A percentile compares a stretch with the other conserved stretches of the same genome.
Conservation (phyloP, 345 rosid genomes). For the Salix dunnii region DNA sequence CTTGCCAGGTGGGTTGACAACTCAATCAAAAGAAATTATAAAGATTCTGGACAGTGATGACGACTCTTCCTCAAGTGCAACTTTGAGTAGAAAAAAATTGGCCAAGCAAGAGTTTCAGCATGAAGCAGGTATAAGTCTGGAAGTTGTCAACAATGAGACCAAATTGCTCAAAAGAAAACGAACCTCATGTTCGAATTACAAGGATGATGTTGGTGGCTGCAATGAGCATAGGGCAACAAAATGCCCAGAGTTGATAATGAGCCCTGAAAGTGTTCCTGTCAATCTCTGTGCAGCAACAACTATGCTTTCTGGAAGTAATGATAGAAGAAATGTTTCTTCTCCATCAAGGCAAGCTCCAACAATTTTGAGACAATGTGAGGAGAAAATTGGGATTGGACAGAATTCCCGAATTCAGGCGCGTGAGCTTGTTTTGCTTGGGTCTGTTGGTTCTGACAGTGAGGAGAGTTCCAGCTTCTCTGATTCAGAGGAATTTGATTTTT, state of each 20-base stretch:
- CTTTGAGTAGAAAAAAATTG: background rate
- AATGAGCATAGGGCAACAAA: background rate
- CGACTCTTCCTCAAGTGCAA: slow-evolving; percentile 4
- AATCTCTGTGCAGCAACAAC: background rate
- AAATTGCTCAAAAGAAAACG: slow-evolving; percentile 34
- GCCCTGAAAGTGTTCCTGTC: slow-evolving; percentile 5
- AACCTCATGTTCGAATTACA: background rate
- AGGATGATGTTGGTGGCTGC: background rate
- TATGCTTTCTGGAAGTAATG: slow-evolving; percentile 6
- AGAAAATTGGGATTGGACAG: background rate
- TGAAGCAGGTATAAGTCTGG: background rate
- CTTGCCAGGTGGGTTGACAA: slow-evolving; percentile 16
- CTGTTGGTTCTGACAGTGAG: background rate
- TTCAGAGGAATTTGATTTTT: slow-evolving; percentile 22
- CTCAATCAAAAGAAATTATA: slow-evolving; percentile 13
- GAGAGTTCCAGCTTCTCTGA: slow-evolving; percentile 33
- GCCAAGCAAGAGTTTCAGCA: background rate
- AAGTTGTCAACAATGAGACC: background rate
- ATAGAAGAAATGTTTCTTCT: background rate
- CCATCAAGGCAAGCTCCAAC: slow-evolving; percentile 5
- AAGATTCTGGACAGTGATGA: slow-evolving; percentile 36
- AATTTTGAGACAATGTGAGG: slow-evolving; percentile 1
- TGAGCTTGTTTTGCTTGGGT: background rate
- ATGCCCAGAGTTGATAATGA: slow-evolving; percentile 10
- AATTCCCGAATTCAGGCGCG: background rate